Conservation (phyloP, 345 rosid species). For the Syzygium grande region DNA sequence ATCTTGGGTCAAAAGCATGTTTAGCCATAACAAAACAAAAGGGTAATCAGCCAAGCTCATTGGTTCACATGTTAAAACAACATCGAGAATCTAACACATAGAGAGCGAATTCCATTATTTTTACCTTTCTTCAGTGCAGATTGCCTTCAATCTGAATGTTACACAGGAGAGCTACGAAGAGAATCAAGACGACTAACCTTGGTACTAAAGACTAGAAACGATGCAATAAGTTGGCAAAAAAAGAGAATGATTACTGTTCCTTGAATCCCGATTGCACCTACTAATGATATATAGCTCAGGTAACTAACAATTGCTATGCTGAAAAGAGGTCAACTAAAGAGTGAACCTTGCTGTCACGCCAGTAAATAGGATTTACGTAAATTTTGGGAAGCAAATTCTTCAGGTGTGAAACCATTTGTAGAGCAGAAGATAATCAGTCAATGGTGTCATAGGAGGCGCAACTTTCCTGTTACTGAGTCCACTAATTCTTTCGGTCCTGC, state of each 20-base stretch:
- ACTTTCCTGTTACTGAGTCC: constrained; percentile 66
- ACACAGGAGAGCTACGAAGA: neutral
- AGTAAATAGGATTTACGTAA: neutral
- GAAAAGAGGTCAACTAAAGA: neutral
- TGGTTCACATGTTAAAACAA: neutral
- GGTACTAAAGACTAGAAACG: neutral
- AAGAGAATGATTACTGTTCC: neutral
- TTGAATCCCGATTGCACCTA: neutral
- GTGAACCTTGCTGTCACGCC: neutral
- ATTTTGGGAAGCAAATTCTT: neutral
- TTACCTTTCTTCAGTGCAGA: neutral
- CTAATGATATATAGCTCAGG: neutral
- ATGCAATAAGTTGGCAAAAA: neutral
- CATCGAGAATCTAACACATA: neutral
- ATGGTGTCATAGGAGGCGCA: constrained; percentile 47
- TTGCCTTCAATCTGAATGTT: neutral
- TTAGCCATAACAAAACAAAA: neutral
- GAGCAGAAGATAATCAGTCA: neutral
- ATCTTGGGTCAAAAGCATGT: neutral
- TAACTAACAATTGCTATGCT: neutral
- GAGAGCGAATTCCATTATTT: neutral
- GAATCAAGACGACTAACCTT: neutral
- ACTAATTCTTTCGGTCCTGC: constrained; percentile 65
- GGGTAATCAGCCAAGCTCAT: neutral
- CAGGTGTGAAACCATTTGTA: neutral